Evolutionary conservation across 1,139 yeast species (phyloP), one percentile per base, ranked within the genome.

Genomic region (Suhomyces panamericanus): DNA sequence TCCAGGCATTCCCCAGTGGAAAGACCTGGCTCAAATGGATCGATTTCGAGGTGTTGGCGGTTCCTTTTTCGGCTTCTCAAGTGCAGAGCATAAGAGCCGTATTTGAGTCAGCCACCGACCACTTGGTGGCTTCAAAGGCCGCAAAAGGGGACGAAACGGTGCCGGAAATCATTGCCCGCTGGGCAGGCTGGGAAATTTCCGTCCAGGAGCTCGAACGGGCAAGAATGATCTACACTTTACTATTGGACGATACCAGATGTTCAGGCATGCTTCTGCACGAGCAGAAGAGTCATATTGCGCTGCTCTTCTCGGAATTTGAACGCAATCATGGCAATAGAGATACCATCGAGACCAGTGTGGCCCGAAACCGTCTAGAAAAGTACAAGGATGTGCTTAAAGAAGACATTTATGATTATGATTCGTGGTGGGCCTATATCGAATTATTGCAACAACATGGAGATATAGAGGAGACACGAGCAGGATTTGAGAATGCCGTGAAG

Each of bases 401-500:
- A 6, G 72, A 79, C 46, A 83, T 88, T 0, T 40, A 51, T 1
- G 87, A 88, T 62, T 84, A 81, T 60, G 95, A 86, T 57, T 67
- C 81, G 0, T 90, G 97, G 97, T 89, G 96, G 89, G 62, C 80
- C 0, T 83, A 83, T 53, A 54, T 87, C 2, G 73, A 76, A 16
- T 22, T 53, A 30, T 35, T 47, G 2, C 38, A 49, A 38, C 35
- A 26, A 44, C 47, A 16, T 31, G 35, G 35, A 3, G 43, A 44
- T 13, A 13, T 15, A 17, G 42, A 20, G 9, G 43, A 41, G 10
- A 34, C 48, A 9, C 29, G 46, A 22, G 29, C 33, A 9, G 43
- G 69, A 1, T 83, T 75, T 55, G 81, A 79, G 44, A 63, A 73
- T 8, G 79, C 87, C 0, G 61, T 79, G 1, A 51, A 63, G 0